A percentile compares a stretch with the other conserved stretches of the same genome.
These are phyloP conservation scores for Clarireedia sp. DNA, from an alignment of 2,329 filamentous ascomycete genomes.

Conservation along the genomic window DNA sequence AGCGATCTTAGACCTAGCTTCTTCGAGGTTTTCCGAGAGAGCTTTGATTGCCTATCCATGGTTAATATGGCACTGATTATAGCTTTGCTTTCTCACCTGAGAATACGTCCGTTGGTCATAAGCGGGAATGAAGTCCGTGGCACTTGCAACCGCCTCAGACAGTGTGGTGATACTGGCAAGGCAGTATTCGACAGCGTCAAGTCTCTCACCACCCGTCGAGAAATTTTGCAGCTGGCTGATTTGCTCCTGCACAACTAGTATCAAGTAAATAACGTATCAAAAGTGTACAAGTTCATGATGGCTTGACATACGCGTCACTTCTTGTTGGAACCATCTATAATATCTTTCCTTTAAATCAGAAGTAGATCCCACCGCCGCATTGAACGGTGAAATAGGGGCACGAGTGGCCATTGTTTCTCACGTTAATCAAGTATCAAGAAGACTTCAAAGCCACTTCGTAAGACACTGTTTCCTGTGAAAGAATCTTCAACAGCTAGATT, in stretches of 20 bases:
- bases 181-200: constrained; percentile 73
- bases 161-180: constrained; percentile 72
- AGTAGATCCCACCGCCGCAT: constrained; percentile 11
- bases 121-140: constrained; percentile 70
- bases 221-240: constrained; percentile 61
- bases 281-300: background rate
- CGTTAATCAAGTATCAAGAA: background rate
- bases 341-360: constrained; percentile 65
- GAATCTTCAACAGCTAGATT: no score
- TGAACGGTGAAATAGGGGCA: constrained; percentile 13
- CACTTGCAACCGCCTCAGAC: constrained; percentile 78
- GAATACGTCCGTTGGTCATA: constrained; percentile 86
- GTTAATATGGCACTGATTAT: constrained; percentile 28
- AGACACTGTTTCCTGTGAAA: background rate
- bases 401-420: background rate
- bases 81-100: constrained; percentile 45
- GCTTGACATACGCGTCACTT: constrained; percentile 54
- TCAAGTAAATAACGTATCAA: constrained; percentile 6
- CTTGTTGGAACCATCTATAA: constrained; percentile 74
- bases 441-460: background rate
- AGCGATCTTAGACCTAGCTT: constrained; percentile 56
- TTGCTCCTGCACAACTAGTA: constrained; percentile 63
- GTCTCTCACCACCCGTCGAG: constrained; percentile 64
- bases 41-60: constrained; percentile 60
- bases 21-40: constrained; percentile 69